phyloP scores from a whole-genome alignment of 352 stramenopile genomes.

The Globisporangium yorkense region DNA sequence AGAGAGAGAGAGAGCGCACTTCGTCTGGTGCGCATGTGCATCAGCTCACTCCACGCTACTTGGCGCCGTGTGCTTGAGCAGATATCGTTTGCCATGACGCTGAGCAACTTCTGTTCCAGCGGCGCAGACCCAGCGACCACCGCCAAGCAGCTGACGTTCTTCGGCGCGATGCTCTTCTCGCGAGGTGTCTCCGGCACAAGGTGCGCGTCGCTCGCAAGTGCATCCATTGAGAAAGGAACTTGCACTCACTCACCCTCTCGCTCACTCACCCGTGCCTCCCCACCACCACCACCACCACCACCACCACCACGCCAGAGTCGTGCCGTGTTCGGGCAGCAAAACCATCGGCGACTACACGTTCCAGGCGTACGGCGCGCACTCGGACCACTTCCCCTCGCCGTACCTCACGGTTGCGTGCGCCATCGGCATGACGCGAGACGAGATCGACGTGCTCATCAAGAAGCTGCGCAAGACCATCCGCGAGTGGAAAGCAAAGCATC shows the following conservation, averaged over 20 bases:
- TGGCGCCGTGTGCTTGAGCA: constrained; percentile 10
- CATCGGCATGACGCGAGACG: constrained; percentile 88
- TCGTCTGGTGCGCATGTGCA: background rate
- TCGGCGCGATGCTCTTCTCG: constrained; percentile 99
- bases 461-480: constrained; percentile 90
- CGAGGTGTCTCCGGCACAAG: constrained; percentile 94
- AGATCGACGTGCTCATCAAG: constrained; percentile 91
- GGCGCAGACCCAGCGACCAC: constrained; percentile 21
- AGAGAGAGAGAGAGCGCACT: background rate
- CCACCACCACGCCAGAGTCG: constrained; percentile 48
- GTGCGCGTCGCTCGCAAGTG: constrained; percentile 9
- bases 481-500: constrained; percentile 68
- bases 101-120: constrained; percentile 56
- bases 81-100: constrained; percentile 89
- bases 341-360: constrained; percentile 89
- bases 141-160: constrained; percentile 65
- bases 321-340: constrained; percentile 83
- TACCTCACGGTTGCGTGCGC: constrained; percentile 98
- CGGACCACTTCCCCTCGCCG: constrained; percentile 75
- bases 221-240: background rate
- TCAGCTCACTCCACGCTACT: background rate
- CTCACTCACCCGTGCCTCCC: no score
- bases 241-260: background rate
- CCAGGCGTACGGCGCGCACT: constrained; percentile 91
- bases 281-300: background rate